Percentiles rank a stretch among this genome's conserved stretches.
These are phyloP conservation scores for Hymenoscyphus scutula DNA, from an alignment of 2,329 filamentous ascomycete genomes.

Conservation along the genomic window DNA sequence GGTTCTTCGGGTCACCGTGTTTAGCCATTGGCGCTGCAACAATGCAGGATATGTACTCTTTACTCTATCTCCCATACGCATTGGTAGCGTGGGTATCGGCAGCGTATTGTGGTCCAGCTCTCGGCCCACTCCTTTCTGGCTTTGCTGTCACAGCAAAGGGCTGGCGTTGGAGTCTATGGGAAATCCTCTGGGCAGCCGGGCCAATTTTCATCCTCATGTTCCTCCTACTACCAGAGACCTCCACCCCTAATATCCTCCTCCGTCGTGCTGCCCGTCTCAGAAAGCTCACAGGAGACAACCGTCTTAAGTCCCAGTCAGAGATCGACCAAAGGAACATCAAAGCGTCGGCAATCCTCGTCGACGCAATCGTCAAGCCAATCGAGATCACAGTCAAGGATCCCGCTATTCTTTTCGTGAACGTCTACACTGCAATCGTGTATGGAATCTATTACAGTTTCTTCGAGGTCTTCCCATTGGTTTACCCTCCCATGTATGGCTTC, in stretches of 20 bases:
- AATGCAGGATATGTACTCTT: slow-evolving; percentile 52
- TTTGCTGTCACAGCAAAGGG: slow-evolving; percentile 55
- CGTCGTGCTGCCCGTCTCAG: slow-evolving; percentile 61
- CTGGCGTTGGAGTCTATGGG: slow-evolving; percentile 66
- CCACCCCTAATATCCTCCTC: slow-evolving; percentile 56
- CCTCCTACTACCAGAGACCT: slow-evolving; percentile 63
- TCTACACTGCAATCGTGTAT: slow-evolving; percentile 62
- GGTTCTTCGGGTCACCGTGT: slow-evolving; percentile 65
- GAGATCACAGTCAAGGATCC: slow-evolving; percentile 61
- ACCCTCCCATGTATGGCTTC: slow-evolving; percentile 58
- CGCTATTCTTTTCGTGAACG: slow-evolving; percentile 58
- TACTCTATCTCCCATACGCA: slow-evolving; percentile 55
- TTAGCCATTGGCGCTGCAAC: slow-evolving; percentile 58
- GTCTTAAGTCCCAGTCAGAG: slow-evolving; percentile 60
- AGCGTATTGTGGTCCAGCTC: slow-evolving; percentile 50
- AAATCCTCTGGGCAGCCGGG: slow-evolving; percentile 59
- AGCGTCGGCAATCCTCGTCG: slow-evolving; percentile 46
- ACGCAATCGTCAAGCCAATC: slow-evolving; percentile 59
- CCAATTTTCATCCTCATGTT: slow-evolving; percentile 61
- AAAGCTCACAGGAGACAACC: slow-evolving; percentile 54
- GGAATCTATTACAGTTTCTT: slow-evolving; percentile 63
- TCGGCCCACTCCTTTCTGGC: slow-evolving; percentile 60
- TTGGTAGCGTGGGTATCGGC: slow-evolving; percentile 58
- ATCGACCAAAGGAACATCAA: slow-evolving; percentile 58
- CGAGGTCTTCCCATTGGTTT: slow-evolving; percentile 65